phyloP scores from a whole-genome alignment of 2,329 filamentous ascomycete species.

The Phaeoacremonium minimum region DNA sequence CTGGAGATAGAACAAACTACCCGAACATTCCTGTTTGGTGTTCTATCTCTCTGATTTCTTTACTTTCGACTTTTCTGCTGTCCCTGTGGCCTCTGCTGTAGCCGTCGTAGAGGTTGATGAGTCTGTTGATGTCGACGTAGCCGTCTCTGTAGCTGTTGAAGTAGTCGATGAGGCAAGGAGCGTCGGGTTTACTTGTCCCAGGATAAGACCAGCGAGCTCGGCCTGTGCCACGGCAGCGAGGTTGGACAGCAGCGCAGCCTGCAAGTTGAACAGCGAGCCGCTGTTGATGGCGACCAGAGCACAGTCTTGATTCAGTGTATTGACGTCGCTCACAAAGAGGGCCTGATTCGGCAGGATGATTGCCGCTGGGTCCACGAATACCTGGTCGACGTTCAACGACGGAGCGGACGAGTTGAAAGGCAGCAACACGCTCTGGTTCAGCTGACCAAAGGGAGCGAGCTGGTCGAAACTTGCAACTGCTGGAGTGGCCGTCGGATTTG shows the following conservation, averaged over 20 bases:
- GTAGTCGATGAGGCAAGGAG: too few relatives aligned
- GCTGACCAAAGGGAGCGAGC: slow-evolving; percentile 24
- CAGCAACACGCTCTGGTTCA: slow-evolving; percentile 27
- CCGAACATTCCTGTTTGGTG: too few relatives aligned
- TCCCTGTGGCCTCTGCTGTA: too few relatives aligned
- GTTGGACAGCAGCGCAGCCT: slow-evolving; percentile 16
- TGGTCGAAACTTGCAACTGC: slow-evolving; percentile 20
- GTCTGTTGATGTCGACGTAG: too few relatives aligned
- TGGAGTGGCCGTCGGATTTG: slow-evolving; percentile 10
- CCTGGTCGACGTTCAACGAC: slow-evolving; percentile 18
- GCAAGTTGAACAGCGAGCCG: slow-evolving; percentile 22
- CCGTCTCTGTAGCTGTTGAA: too few relatives aligned
- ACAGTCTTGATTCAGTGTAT: slow-evolving; percentile 26
- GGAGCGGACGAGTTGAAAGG: slow-evolving; percentile 24
- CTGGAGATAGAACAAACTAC: too few relatives aligned
- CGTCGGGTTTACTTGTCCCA: too few relatives aligned
- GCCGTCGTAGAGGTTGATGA: too few relatives aligned
- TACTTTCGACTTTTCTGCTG: too few relatives aligned
- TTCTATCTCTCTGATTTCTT: too few relatives aligned
- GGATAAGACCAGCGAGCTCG: slow-evolving; percentile 17
- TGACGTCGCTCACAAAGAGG: slow-evolving; percentile 28
- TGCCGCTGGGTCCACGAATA: slow-evolving; percentile 30
- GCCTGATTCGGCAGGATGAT: slow-evolving; percentile 29
- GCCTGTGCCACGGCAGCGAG: slow-evolving; percentile 21
- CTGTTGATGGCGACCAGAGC: slow-evolving; percentile 18